phyloP scores from a whole-genome alignment of 2,329 filamentous ascomycete genomes.

The Ophiostoma sp. region DNA sequence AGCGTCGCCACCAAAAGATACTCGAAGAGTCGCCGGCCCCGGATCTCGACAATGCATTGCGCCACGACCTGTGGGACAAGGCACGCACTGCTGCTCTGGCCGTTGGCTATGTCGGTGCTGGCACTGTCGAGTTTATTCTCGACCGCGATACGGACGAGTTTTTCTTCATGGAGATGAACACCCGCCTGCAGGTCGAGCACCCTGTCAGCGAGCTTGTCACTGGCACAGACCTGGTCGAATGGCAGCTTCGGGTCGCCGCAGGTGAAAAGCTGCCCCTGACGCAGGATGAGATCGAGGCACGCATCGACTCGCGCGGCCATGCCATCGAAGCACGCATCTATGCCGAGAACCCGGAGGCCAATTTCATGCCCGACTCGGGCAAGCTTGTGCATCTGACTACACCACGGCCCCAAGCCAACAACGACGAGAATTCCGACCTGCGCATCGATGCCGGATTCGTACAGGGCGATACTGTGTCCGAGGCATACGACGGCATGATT shows the following conservation, averaged over 20 bases:
- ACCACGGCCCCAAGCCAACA: constrained; percentile 40
- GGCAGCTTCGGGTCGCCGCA: constrained; percentile 77
- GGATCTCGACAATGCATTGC: constrained; percentile 52
- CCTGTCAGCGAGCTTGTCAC: constrained; percentile 75
- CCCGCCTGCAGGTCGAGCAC: constrained; percentile 91
- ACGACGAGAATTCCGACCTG: constrained; percentile 56
- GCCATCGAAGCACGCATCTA: constrained; percentile 97
- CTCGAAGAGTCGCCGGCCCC: constrained; percentile 85
- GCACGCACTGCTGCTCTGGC: constrained; percentile 62
- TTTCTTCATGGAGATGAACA: constrained; percentile 80
- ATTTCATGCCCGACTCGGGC: constrained; percentile 92
- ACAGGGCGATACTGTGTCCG: constrained; percentile 84
- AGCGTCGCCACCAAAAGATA: constrained; percentile 84
- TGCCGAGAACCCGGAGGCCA: constrained; percentile 85
- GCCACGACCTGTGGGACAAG: constrained; percentile 61
- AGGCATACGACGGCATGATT: constrained; percentile 98
- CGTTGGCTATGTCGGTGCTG: constrained; percentile 81
- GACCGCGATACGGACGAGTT: constrained; percentile 77
- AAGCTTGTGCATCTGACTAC: constrained; percentile 76
- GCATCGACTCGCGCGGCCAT: constrained; percentile 71
- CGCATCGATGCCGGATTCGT: constrained; percentile 92
- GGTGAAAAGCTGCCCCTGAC: constrained; percentile 53
- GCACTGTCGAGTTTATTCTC: constrained; percentile 86
- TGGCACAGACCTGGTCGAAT: constrained; percentile 75
- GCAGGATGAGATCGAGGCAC: constrained; percentile 61